phyloP scores from a whole-genome alignment of 2,329 filamentous ascomycete genomes.

The Xylariaceae sp. region DNA sequence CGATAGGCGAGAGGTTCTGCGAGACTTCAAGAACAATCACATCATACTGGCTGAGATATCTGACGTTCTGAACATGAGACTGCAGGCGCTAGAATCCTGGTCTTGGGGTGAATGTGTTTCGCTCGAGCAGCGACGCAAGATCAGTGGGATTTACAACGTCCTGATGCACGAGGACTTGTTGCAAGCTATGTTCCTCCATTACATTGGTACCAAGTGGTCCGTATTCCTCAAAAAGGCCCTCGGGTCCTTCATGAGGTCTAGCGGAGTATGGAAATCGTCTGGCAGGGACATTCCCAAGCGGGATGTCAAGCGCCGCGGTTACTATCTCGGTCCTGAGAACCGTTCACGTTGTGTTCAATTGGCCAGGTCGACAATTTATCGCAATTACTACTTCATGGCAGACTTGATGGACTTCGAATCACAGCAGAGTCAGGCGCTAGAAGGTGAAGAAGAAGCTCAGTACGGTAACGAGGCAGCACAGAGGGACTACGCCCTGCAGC shows the following conservation, averaged over 20 bases:
- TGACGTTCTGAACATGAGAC: constrained; percentile 49
- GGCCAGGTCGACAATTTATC: constrained; percentile 29
- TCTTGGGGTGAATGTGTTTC: constrained; percentile 40
- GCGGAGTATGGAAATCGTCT: constrained; percentile 32
- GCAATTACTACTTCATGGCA: constrained; percentile 41
- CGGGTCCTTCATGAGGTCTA: constrained; percentile 23
- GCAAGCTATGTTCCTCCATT: constrained; percentile 47
- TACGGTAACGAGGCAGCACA: constrained; percentile 5
- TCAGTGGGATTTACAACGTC: constrained; percentile 45
- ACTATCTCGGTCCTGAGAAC: constrained; percentile 31
- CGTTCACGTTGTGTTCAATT: constrained; percentile 1
- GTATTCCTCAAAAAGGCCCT: constrained; percentile 38
- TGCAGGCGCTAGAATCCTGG: constrained; percentile 41
- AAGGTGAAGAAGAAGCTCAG: constrained; percentile 38
- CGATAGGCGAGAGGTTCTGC: constrained; percentile 37
- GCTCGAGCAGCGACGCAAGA: constrained; percentile 41
- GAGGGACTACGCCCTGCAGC: not conserved
- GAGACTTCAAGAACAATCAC: constrained; percentile 37
- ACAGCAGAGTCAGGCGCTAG: constrained; percentile 18
- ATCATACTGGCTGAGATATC: constrained; percentile 44
- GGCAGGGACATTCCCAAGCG: constrained; percentile 24
- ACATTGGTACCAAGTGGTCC: constrained; percentile 44
- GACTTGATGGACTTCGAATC: constrained; percentile 32
- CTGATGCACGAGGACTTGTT: constrained; percentile 49
- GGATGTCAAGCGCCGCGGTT: constrained; percentile 26